Conservation (phyloP, 495 filamentous ascomycete species). For the Hypoxylon cercidicola region DNA sequence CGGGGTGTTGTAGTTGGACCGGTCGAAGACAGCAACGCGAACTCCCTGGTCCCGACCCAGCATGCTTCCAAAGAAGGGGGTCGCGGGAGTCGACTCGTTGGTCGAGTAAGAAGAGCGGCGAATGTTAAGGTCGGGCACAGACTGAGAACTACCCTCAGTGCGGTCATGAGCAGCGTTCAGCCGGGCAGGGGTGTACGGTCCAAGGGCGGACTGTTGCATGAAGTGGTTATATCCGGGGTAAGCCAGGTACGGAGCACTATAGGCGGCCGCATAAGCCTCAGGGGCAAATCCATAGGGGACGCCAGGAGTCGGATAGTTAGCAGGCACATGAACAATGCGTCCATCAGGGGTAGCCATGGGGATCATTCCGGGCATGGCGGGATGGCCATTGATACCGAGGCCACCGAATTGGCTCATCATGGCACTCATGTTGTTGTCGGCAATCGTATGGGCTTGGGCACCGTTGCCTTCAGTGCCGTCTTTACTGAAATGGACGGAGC, state of each 20-base stretch:
- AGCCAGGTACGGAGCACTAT: conserved; percentile 35
- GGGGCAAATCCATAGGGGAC: conserved; percentile 37
- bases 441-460: conserved; percentile 25
- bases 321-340: conserved; percentile 47
- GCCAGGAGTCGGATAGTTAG: conserved; percentile 39
- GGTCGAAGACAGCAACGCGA: conserved; percentile 67
- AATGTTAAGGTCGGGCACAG: conserved; percentile 68
- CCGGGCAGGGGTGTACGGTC: conserved; percentile 63
- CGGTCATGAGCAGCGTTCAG: conserved; percentile 50
- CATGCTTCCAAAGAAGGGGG: conserved; percentile 66
- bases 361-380: conserved; percentile 38
- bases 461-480: conserved; percentile 23
- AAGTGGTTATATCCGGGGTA: conserved; percentile 36
- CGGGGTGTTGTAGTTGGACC: conserved; percentile 70
- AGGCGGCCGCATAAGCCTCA: conserved; percentile 35
- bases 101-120: conserved; percentile 75
- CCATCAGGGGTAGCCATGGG: conserved; percentile 49
- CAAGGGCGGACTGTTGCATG: conserved; percentile 50
- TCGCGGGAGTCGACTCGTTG: conserved; percentile 72
- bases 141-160: conserved; percentile 53
- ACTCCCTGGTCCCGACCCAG: conserved; percentile 61
- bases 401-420: conserved; percentile 46
- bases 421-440: conserved; percentile 40
- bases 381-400: conserved; percentile 40
- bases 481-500: conserved; percentile 10